These are phyloP conservation scores for Carpinus fangiana DNA, from an alignment of 306 rosid genomes.

Conservation along the genomic window DNA sequence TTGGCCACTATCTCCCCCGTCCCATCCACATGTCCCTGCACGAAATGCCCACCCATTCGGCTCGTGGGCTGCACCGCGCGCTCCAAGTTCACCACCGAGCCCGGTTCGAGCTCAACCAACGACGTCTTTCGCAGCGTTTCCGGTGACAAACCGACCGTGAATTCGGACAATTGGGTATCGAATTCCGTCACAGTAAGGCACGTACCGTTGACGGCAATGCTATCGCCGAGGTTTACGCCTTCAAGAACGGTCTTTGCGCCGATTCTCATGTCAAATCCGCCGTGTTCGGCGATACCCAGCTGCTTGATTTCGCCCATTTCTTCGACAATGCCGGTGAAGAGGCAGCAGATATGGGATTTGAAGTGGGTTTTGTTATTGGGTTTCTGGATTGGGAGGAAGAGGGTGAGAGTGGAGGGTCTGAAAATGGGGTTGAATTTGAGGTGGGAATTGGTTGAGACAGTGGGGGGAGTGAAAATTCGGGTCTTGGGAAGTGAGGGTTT, in stretches of 20 bases:
- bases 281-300: constrained; percentile 48
- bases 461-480: background rate
- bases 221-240: constrained; percentile 83
- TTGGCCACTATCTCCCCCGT: constrained; percentile 69
- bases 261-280: constrained; percentile 64
- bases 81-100: constrained; percentile 80
- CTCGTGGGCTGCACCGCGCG: constrained; percentile 75
- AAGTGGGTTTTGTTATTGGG: constrained; percentile 19
- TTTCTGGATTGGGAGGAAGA: constrained; percentile 35
- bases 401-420: constrained; percentile 39
- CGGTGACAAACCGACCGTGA: constrained; percentile 83
- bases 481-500: constrained; percentile 8
- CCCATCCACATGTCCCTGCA: constrained; percentile 97
- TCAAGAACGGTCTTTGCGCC: constrained; percentile 69
- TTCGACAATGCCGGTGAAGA: constrained; percentile 92
- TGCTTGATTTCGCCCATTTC: constrained; percentile 74
- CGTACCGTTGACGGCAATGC: constrained; percentile 90
- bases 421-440: constrained; percentile 34
- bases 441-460: constrained; percentile 23
- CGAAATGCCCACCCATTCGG: constrained; percentile 94
- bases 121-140: constrained; percentile 92
- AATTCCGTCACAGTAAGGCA: constrained; percentile 82
- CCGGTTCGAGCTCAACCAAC: constrained; percentile 51
- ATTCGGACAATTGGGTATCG: constrained; percentile 43
- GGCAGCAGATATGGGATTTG: constrained; percentile 32